A percentile compares a stretch with the other conserved stretches of the same genome.
phyloP scores from a whole-genome alignment of 1,284 basidiomycete genomes.

The Exobasidium rhododendri region DNA sequence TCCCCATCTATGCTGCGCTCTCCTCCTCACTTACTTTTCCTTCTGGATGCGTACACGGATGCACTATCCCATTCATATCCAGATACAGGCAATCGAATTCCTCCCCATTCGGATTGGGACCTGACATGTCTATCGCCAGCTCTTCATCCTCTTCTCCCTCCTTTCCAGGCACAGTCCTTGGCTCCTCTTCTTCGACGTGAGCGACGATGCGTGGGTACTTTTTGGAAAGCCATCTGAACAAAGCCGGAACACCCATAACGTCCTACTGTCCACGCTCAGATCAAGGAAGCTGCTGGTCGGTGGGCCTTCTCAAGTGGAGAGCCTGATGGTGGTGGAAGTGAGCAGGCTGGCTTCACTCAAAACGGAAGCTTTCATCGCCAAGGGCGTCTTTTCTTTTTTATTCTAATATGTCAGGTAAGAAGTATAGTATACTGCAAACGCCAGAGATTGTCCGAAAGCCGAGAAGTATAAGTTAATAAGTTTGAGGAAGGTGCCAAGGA shows the following conservation, averaged over 20 bases:
- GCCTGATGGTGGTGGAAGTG: no score
- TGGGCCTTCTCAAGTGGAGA: no score
- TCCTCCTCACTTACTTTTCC: constrained; percentile 50
- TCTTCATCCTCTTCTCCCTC: constrained; percentile 64
- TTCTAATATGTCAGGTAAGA: no score
- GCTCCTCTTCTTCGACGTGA: constrained; percentile 51
- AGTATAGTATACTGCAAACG: no score
- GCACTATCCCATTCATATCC: constrained; percentile 62
- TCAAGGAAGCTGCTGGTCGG: no score
- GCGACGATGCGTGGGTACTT: constrained; percentile 55
- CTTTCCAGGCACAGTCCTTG: constrained; percentile 35
- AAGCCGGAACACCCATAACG: constrained; percentile 49
- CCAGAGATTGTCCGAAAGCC: no score
- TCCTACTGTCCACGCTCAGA: no score
- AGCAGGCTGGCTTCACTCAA: no score
- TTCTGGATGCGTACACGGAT: constrained; percentile 86
- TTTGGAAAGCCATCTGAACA: constrained; percentile 56
- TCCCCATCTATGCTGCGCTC: neutral
- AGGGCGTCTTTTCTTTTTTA: no score
- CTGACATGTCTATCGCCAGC: constrained; percentile 77
- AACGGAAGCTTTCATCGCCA: no score
- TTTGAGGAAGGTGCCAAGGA: no score
- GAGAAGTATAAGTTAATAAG: no score
- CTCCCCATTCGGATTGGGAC: constrained; percentile 87
- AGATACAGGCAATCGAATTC: constrained; percentile 97